Conservation (phyloP, 1,284 basidiomycete genomes). For the Mycosarcoma mackinlayi region DNA sequence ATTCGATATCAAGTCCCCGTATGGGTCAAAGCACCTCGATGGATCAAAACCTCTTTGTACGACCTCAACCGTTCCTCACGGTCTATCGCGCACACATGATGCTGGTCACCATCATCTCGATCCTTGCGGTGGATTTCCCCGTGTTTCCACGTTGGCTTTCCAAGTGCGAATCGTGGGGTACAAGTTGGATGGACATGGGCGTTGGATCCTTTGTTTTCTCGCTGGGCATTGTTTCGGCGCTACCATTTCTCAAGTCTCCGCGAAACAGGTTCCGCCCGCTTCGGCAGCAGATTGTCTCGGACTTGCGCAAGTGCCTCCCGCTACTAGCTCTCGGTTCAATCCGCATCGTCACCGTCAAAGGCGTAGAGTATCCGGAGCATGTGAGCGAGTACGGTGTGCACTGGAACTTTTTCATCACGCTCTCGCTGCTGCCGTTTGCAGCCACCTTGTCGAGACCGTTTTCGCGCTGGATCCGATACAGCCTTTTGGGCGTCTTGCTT, state of each 20-base stretch:
- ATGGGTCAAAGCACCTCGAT: neutral
- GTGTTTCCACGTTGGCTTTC: constrained; percentile 88
- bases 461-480: constrained; percentile 74
- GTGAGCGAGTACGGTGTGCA: constrained; percentile 94
- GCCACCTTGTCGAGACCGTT: constrained; percentile 73
- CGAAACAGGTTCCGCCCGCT: constrained; percentile 30
- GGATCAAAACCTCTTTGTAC: constrained; percentile 12
- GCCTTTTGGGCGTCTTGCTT: constrained; percentile 76
- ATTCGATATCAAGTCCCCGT: no score
- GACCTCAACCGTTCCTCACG: constrained; percentile 75
- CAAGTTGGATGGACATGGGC: constrained; percentile 94
- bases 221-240: constrained; percentile 86
- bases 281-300: constrained; percentile 47
- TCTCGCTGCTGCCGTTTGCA: constrained; percentile 82
- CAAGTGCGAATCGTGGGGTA: constrained; percentile 94
- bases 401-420: constrained; percentile 99
- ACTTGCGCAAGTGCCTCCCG: constrained; percentile 76
- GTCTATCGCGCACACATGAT: constrained; percentile 95
- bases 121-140: constrained; percentile 92
- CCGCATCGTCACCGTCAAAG: constrained; percentile 87
- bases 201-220: constrained; percentile 97
- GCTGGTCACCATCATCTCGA: constrained; percentile 87
- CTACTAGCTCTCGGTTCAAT: constrained; percentile 80
- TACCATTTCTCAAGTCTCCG: constrained; percentile 72
- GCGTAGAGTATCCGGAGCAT: constrained; percentile 92